Conservation (phyloP, 106 monocot genomes). For the Dendrobium huoshanense region DNA sequence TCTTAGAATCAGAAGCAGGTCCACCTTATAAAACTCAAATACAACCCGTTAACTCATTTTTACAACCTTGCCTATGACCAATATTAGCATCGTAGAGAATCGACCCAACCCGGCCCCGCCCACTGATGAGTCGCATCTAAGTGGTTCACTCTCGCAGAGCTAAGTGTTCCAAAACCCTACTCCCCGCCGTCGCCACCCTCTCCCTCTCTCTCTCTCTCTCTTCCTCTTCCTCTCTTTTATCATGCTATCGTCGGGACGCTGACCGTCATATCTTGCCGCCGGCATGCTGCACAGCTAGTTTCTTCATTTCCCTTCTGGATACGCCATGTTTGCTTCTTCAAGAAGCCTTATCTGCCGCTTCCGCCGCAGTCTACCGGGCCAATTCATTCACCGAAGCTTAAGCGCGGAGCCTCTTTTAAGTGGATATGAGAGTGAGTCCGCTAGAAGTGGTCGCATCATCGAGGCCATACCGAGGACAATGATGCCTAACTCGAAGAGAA, state of each 20-base stretch:
- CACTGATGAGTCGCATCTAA: too few species aligned
- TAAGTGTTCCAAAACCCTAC: too few species aligned
- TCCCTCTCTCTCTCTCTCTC: neutral
- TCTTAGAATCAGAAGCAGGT: too few species aligned
- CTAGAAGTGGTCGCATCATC: slow-evolving; percentile 11
- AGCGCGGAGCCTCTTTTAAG: slow-evolving; percentile 11
- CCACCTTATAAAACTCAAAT: too few species aligned
- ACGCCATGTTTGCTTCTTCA: slow-evolving; percentile 61
- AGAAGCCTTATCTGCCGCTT: slow-evolving; percentile 53
- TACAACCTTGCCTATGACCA: too few species aligned
- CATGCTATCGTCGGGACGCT: neutral
- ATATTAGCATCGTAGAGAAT: too few species aligned
- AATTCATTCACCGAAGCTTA: slow-evolving; percentile 22
- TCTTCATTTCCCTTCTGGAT: too few species aligned
- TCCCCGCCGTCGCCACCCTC: neutral
- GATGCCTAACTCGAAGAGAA: slow-evolving; percentile 47
- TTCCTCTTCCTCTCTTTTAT: neutral
- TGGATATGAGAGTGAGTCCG: neutral
- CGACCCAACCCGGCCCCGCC: too few species aligned
- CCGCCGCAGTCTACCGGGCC: slow-evolving; percentile 12
- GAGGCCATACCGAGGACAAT: slow-evolving; percentile 39
- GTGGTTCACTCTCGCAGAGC: too few species aligned
- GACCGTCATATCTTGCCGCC: neutral
- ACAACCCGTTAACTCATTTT: too few species aligned
- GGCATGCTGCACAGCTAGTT: slow-evolving; percentile 1